Evolutionary conservation across 345 rosid genomes (phyloP).

Genomic region (Capsella bursapastoris): DNA sequence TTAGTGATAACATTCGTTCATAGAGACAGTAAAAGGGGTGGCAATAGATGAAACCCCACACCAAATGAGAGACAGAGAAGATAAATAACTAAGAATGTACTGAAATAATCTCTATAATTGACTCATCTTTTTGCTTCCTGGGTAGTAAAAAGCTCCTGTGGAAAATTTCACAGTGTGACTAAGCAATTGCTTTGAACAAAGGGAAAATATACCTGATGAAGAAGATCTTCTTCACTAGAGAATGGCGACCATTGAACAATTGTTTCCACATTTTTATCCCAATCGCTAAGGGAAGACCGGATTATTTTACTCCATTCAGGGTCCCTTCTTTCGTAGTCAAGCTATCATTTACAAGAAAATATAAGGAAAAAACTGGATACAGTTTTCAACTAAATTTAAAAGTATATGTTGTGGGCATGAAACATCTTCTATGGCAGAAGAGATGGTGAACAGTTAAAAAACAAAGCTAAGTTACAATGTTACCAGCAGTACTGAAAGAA

Average conservation of each 20-base stretch:
- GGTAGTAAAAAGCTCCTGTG: background rate
- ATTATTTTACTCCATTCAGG: constrained; percentile 61
- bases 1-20: constrained; percentile 6
- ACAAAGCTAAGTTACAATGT: constrained; percentile 10
- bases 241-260: constrained; percentile 87
- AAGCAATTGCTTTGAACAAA: constrained; percentile 8
- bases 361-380: background rate
- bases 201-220: constrained; percentile 61
- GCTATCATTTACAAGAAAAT: constrained; percentile 52
- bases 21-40: background rate
- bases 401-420: background rate
- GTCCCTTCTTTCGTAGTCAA: constrained; percentile 70
- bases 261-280: constrained; percentile 72
- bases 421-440: constrained; percentile 21
- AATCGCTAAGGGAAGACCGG: constrained; percentile 61
- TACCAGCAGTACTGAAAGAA: constrained; percentile 5
- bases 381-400: background rate
- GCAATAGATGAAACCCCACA: background rate
- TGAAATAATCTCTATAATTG: background rate
- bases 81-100: constrained; percentile 4
- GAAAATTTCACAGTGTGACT: background rate
- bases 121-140: too few relatives aligned
- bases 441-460: background rate
- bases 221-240: constrained; percentile 74
- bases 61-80: constrained; percentile 18